A percentile compares a stretch with the other conserved stretches of the same genome.
These are phyloP conservation scores for Caloboletus firmus DNA, from an alignment of 1,284 basidiomycete species.

Conservation along the genomic window DNA sequence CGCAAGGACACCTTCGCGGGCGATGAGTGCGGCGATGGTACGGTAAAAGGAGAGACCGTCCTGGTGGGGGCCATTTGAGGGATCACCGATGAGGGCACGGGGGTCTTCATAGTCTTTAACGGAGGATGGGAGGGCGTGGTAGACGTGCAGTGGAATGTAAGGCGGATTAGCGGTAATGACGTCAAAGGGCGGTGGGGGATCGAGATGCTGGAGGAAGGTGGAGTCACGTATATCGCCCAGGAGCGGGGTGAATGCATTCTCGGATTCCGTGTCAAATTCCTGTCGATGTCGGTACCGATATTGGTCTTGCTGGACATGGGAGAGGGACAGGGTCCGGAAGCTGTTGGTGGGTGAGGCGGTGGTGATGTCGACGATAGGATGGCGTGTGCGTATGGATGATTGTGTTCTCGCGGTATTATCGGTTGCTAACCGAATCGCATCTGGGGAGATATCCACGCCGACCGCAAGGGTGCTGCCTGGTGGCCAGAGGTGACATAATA, in stretches of 20 bases:
- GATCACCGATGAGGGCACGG: conserved; percentile 77
- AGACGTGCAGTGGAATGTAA: conserved; percentile 76
- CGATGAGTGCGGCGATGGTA: conserved; percentile 62
- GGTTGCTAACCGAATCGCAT: conserved; percentile 67
- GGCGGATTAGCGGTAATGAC: conserved; percentile 92
- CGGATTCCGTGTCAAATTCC: not conserved
- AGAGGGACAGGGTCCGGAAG: conserved; percentile 6
- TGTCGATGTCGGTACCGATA: not conserved
- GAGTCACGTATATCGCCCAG: conserved; percentile 50
- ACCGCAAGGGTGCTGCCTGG: conserved; percentile 50
- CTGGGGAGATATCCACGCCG: conserved; percentile 71
- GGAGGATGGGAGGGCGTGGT: conserved; percentile 58
- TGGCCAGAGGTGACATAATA: conserved; percentile 67
- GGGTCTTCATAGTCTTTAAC: conserved; percentile 81
- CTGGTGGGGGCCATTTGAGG: conserved; percentile 18
- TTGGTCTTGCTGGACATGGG: not conserved
- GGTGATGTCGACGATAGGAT: not conserved
- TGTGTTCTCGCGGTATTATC: conserved; percentile 63
- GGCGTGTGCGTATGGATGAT: conserved; percentile 29
- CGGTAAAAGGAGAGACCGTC: conserved; percentile 79
- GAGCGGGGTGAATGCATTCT: conserved; percentile 50
- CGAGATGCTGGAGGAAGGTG: conserved; percentile 35
- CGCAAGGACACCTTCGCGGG: conserved; percentile 46
- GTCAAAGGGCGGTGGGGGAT: conserved; percentile 54
- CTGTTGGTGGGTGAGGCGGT: conserved; percentile 1